Percentiles rank a stretch among this genome's conserved stretches.
Conservation (phyloP, 495 filamentous ascomycete genomes). For the Terfezia claveryi region DNA sequence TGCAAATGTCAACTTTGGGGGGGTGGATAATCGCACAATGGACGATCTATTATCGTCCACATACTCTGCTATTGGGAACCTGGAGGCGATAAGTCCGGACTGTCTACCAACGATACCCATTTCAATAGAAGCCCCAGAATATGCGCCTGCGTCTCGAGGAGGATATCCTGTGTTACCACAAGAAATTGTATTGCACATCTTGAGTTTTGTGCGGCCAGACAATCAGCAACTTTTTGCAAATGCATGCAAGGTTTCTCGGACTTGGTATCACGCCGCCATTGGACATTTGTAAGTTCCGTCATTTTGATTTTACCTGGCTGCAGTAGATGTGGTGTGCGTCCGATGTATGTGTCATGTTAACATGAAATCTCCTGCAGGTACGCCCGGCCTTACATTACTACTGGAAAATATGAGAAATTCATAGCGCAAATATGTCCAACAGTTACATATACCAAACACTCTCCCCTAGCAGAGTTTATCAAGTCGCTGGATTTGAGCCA, state of each 20-base stretch:
- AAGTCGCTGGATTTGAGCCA: slow-evolving; percentile 33
- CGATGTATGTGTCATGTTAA: background rate
- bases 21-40: background rate
- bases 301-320: background rate
- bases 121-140: background rate
- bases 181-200: slow-evolving; percentile 11
- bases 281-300: slow-evolving; percentile 27
- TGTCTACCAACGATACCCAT: background rate
- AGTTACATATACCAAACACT: slow-evolving; percentile 32
- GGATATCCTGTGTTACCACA: slow-evolving; percentile 2
- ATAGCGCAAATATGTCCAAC: slow-evolving; percentile 40
- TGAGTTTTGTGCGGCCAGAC: slow-evolving; percentile 10
- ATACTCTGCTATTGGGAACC: background rate
- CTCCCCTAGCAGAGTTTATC: slow-evolving; percentile 34
- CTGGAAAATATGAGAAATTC: slow-evolving; percentile 33
- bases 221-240: slow-evolving; percentile 11
- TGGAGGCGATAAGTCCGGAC: background rate
- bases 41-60: background rate
- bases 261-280: slow-evolving; percentile 41
- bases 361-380: slow-evolving; percentile 7
- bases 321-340: background rate
- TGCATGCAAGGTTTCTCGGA: slow-evolving; percentile 32
- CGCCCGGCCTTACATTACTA: slow-evolving; percentile 14
- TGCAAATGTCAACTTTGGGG: background rate
- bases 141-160: background rate